Evolutionary conservation across 2,329 filamentous ascomycete species (phyloP), one percentile per base, ranked within the genome.

Genomic region (Lasiodiplodia gonubiensis): DNA sequence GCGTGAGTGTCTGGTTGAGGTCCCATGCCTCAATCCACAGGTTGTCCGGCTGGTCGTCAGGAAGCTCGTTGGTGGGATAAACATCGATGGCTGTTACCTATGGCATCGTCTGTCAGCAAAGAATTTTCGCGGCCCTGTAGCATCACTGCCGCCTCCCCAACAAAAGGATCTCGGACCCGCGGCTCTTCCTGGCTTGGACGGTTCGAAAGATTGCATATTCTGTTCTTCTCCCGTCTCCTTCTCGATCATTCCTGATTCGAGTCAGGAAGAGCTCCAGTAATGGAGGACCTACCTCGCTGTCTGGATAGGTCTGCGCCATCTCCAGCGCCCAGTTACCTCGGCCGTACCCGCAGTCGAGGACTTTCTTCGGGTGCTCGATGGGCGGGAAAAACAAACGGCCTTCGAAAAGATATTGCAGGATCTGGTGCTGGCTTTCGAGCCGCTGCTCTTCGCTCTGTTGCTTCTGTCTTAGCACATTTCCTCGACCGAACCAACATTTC

Each of bases 281-380:
- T 16, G 4, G 14, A 25, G 14, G 39, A 66, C 70, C 64, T 68
- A 80, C 79, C 73, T 79, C 72, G 55, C 77, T 76, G 55, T 80
- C 72, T 25, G 75, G 74, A 66, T 74, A 80, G 21, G 75, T 74
- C 68, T 79, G 75, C 2, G 78, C 78, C 64, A 78, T 74, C 33
- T 76, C 73, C 11, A 78, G 72, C 4, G 73, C 75, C 78, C 78
- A 80, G 54, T 77, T 72, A 1, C 77, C 78, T 39, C 73, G 72
- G 35, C 79, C 79, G 70, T 80, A 80, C 6, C 79, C 79, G 66
- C 77, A 80, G 10, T 80, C 79, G 21, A 80, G 69, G 46, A 80
- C 72, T n/a, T 72, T 76, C 12, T 42, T 66, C 14, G 79, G 79
- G 21, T 76, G 69, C 10, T 72, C 67, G 35, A 80, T 71, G 10